Base-by-base conservation (phyloP, 345 rosid genomes). In the Hibiscus tridactylites region DNA sequence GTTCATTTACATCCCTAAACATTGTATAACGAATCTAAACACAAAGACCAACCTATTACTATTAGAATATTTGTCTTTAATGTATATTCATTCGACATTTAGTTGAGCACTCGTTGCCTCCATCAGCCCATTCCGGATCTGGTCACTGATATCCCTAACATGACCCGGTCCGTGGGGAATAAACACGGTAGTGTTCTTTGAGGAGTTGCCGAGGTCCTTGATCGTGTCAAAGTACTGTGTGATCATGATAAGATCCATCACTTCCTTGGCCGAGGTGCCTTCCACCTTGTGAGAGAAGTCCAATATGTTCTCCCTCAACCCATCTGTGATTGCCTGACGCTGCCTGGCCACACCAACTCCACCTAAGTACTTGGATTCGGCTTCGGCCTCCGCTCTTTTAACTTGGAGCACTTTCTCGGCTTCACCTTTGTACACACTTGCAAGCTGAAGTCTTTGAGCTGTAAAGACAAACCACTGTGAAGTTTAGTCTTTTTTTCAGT, bases 151-250 rank as follows among this genome's bases (percentile, higher is more conserved):
- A 61, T 96, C 99, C 80, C 95, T 86, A 64, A 96, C 95, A 65
- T 96, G 98, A 35, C 98, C 98, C 0, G 99, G 99, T 79, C 99
- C 99, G 12, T 92, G 99, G 2, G 99, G 99, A 19, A 96, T 86
- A 66, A 96, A 96, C 46, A 96, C 90, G 1, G 99, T 91, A 9
- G 99, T 92, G 87, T 89, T 92, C 78, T 91, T 92, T 0, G 99
- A 96, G 10, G 96, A 84, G 85, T 85, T 88, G 15, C 99, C 99
- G 0, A 96, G 95, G 73, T 92, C 99, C 62, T 92, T 91, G 70
- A 96, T 85, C 0, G 98, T 96, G 84, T 96, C 99, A 11, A 96
- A 92, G 83, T 96, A 96, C 65, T 92, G 99, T 2, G 98, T 96
- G 79, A 92, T 81, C 99, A 96, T 92, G 70, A 96, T 92, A 71